phyloP scores from a whole-genome alignment of 2,329 filamentous ascomycete species.

The Claviceps sp. region DNA sequence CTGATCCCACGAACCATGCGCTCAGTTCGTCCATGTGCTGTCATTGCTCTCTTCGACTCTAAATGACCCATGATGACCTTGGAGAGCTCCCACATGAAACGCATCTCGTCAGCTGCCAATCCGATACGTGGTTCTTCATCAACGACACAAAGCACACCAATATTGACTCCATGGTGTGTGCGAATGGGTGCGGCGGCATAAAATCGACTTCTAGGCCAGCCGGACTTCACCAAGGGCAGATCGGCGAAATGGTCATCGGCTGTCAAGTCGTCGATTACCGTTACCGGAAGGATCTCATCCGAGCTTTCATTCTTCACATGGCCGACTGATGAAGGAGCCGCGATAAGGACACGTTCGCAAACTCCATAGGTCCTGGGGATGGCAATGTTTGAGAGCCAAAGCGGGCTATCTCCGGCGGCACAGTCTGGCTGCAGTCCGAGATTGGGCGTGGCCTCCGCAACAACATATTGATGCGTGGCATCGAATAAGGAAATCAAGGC shows the following conservation, averaged over 20 bases:
- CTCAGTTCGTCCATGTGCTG: slow-evolving; percentile 14
- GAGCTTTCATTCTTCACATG: background rate
- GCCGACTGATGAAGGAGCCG: background rate
- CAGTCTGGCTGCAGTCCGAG: slow-evolving; percentile 1
- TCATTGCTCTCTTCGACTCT: slow-evolving; percentile 12
- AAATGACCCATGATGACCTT: slow-evolving; percentile 19
- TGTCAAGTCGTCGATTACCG: background rate
- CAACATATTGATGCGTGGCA: slow-evolving; percentile 27
- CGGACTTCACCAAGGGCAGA: slow-evolving; percentile 8
- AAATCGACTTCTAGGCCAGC: slow-evolving; percentile 13
- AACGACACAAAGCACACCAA: slow-evolving; percentile 19
- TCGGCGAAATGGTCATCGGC: slow-evolving; percentile 15
- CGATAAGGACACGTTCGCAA: slow-evolving; percentile 1
- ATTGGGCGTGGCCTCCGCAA: slow-evolving; percentile 29
- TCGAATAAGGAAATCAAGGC: slow-evolving; percentile 35
- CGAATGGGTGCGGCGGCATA: slow-evolving; percentile 24
- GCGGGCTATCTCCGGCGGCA: background rate
- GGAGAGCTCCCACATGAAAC: slow-evolving; percentile 10
- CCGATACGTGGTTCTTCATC: slow-evolving; percentile 3
- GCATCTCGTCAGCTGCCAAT: slow-evolving; percentile 12
- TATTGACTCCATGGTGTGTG: slow-evolving; percentile 18
- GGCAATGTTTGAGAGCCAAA: slow-evolving; percentile 11
- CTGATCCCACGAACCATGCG: slow-evolving; percentile 21
- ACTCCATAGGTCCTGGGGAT: slow-evolving; percentile 12
- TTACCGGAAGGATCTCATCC: background rate